Conservation (phyloP, 2,329 filamentous ascomycete genomes). For the Lachnellula occidentalis region DNA sequence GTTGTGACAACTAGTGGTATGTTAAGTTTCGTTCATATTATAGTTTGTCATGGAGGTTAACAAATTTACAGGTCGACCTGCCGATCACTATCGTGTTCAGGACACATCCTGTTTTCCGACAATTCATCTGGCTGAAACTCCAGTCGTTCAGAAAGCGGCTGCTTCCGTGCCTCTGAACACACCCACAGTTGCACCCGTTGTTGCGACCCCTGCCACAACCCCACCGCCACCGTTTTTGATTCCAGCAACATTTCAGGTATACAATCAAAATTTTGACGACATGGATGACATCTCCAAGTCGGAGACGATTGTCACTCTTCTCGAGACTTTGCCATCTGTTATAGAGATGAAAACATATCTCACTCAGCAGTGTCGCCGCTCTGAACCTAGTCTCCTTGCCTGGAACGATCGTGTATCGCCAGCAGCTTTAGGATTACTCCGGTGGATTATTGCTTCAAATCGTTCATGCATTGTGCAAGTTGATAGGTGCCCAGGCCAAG, state of each 20-base stretch:
- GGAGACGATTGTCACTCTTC: slow-evolving; percentile 43
- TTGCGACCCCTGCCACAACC: slow-evolving; percentile 24
- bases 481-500: slow-evolving; percentile 36
- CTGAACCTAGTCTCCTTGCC: slow-evolving; percentile 33
- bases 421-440: slow-evolving; percentile 61
- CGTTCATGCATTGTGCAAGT: slow-evolving; percentile 80
- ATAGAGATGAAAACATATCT: slow-evolving; percentile 49
- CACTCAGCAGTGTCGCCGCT: slow-evolving; percentile 22
- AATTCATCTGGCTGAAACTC: slow-evolving; percentile 20
- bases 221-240: slow-evolving; percentile 23
- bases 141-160: slow-evolving; percentile 6
- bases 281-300: slow-evolving; percentile 42
- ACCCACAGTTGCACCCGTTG: slow-evolving; percentile 1
- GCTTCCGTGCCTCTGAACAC: background rate
- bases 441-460: slow-evolving; percentile 90
- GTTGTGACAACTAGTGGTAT: slow-evolving; percentile 14
- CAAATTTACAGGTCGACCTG: slow-evolving; percentile 6
- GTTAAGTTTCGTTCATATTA: background rate
- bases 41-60: background rate
- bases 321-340: slow-evolving; percentile 58
- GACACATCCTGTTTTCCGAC: slow-evolving; percentile 24
- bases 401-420: slow-evolving; percentile 59
- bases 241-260: slow-evolving; percentile 32
- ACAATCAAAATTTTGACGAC: slow-evolving; percentile 53
- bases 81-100: slow-evolving; percentile 24